Evolutionary conservation across 306 rosid species (phyloP), one percentile per base, ranked within the genome.

Genomic region (Fagus crenata): DNA sequence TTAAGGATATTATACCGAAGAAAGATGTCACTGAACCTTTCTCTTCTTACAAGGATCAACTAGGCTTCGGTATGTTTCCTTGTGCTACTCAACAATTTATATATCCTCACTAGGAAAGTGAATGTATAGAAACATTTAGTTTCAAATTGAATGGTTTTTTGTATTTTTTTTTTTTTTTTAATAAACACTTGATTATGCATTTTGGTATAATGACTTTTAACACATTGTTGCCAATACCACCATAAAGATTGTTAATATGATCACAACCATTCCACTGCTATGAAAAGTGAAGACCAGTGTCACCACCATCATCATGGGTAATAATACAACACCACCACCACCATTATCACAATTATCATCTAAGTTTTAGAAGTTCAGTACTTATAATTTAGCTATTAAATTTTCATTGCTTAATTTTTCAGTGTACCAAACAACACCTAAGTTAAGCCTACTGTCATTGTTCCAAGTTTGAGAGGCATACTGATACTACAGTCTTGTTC

Each of bases 11-110:
- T 71, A 73, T 90, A 5, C 94, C 90, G 0, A 75, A 72, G 76
- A 75, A 87, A 72, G 86, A 80, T 37, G 60, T 31, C n/a, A 63
- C 73, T 2, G 97, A 93, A 73, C 97, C 96, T 17, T 93, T 93
- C 84, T 93, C 98, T 63, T 90, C 94, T 74, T 93, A 92, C 89
- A 94, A 92, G 83, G 98, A 92, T 83, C 96, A 90, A 69, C 75
- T 93, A 35, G 97, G 97, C 53, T 90, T 91, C 46, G 96, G 96
- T 93, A 78, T 74, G 73, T 49, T 80, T 54, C n/a, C 51, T 70
- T 39, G 28, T 28, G 13, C 59, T 35, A 32, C 8, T 43, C 59
- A 17, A 43, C 32, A 49, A 5, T 53, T 59, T 63, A 49, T 46
- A 65, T 65, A 15, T 65, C 7, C 31, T 2, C 49, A 7, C 2